Evolutionary conservation across 192 early-diverging fungal genomes (phyloP).

Genomic region (Coemansia sp.): DNA sequence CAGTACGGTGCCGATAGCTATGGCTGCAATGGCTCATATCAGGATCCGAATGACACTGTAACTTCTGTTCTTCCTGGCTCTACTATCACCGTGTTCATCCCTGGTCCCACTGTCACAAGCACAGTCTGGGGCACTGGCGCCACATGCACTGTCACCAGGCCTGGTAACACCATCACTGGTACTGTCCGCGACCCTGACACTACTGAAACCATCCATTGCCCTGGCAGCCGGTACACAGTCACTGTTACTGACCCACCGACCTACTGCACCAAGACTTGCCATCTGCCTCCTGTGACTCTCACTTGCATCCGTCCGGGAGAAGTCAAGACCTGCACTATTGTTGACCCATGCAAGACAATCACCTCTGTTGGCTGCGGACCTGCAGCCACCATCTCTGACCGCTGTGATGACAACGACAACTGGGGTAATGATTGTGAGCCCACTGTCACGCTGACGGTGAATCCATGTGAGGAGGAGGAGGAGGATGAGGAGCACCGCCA

Average conservation of each 20-base stretch:
- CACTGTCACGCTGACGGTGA: slow-evolving; percentile 49
- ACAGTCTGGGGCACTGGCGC: slow-evolving; percentile 35
- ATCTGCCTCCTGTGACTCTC: slow-evolving; percentile 46
- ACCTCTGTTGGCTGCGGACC: slow-evolving; percentile 34
- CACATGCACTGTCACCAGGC: slow-evolving; percentile 22
- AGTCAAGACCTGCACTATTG: slow-evolving; percentile 45
- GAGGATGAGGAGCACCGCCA: too few species aligned
- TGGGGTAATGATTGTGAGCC: slow-evolving; percentile 26
- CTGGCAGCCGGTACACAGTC: slow-evolving; percentile 23
- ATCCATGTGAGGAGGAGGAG: slow-evolving; percentile 33
- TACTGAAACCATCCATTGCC: slow-evolving; percentile 35
- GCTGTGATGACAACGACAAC: background rate
- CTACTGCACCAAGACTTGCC: slow-evolving; percentile 45
- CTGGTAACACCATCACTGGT: slow-evolving; percentile 28
- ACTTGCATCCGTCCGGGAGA: slow-evolving; percentile 47
- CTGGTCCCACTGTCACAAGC: slow-evolving; percentile 28
- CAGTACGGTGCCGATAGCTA: slow-evolving; percentile 16
- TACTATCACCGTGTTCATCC: slow-evolving; percentile 27
- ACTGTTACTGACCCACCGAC: slow-evolving; percentile 30
- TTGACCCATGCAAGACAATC: slow-evolving; percentile 40
- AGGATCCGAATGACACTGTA: slow-evolving; percentile 13
- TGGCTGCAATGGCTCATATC: slow-evolving; percentile 14
- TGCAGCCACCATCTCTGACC: slow-evolving; percentile 25
- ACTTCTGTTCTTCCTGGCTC: slow-evolving; percentile 24
- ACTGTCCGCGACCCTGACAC: slow-evolving; percentile 32